phyloP scores from a whole-genome alignment of 2,329 filamentous ascomycete genomes.

The Aaosphaeria arxii region DNA sequence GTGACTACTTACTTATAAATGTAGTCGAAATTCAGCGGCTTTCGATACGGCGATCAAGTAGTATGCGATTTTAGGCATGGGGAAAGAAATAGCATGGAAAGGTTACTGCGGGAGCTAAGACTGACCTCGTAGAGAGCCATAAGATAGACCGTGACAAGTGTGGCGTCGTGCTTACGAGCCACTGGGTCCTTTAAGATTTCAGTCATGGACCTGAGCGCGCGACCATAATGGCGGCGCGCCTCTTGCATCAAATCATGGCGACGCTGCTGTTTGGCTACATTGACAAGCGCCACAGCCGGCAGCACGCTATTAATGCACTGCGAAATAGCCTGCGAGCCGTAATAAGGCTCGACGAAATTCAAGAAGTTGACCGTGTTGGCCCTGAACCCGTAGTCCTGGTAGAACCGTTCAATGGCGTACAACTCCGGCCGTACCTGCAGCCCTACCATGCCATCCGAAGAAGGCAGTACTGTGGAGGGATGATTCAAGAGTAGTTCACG shows the following conservation, averaged over 20 bases:
- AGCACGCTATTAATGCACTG: not conserved
- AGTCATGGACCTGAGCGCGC: not conserved
- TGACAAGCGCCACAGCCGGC: not conserved
- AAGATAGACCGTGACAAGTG: not conserved
- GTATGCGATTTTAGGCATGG: too few relatives aligned
- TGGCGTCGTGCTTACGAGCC: not conserved
- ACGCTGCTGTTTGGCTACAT: not conserved
- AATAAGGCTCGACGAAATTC: not conserved
- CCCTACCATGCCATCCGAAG: not conserved
- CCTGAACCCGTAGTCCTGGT: not conserved
- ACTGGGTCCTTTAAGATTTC: not conserved
- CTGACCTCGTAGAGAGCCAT: not conserved
- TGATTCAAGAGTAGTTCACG: not conserved
- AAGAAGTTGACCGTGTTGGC: not conserved
- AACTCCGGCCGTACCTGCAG: not conserved
- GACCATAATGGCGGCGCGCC: not conserved
- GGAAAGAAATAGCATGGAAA: not conserved
- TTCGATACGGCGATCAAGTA: too few relatives aligned
- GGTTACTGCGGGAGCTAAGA: not conserved
- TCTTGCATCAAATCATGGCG: not conserved
- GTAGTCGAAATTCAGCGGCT: too few relatives aligned
- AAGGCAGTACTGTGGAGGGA: too few relatives aligned
- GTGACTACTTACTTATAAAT: too few relatives aligned
- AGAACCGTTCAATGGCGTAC: not conserved
- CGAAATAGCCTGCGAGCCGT: not conserved